These are phyloP conservation scores for Mucor plumbeus DNA, from an alignment of 371 early-diverging fungal species.

Conservation along the genomic window DNA sequence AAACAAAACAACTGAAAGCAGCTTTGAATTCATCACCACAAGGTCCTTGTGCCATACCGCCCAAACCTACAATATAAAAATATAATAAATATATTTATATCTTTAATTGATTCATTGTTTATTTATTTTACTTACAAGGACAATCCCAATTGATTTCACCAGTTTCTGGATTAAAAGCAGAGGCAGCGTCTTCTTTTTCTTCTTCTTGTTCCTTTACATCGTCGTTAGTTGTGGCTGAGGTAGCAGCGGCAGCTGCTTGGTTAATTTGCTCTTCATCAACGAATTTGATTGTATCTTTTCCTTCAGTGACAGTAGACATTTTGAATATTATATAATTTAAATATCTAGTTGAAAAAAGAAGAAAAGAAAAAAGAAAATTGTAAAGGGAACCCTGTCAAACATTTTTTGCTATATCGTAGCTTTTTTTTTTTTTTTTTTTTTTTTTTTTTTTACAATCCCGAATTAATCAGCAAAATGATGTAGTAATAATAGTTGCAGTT, in stretches of 20 bases:
- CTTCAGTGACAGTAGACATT: conserved; percentile 38
- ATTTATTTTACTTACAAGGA: conserved; percentile 71
- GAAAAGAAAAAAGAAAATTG: conserved; percentile 13
- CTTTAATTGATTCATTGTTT: neutral
- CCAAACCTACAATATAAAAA: conserved; percentile 55
- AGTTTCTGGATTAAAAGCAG: conserved; percentile 74
- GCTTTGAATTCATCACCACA: conserved; percentile 96
- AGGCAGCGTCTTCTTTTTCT: conserved; percentile 42
- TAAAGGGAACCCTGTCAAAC: conserved; percentile 7
- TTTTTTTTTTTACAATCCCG: too few species aligned
- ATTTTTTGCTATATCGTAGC: neutral
- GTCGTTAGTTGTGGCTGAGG: conserved; percentile 8
- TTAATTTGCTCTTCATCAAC: conserved; percentile 50
- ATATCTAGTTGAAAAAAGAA: conserved; percentile 3
- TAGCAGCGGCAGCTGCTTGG: conserved; percentile 21
- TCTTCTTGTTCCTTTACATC: conserved; percentile 27
- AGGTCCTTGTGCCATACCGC: conserved; percentile 94
- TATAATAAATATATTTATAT: too few species aligned
- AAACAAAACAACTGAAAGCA: conserved; percentile 97
- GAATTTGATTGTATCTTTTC: conserved; percentile 62
- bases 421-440: neutral
- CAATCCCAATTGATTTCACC: conserved; percentile 99
- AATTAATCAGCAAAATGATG: too few species aligned
- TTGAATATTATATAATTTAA: neutral
- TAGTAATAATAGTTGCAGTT: too few species aligned